phyloP scores from a whole-genome alignment of 306 rosid species.

The Dalbergia oliveri region DNA sequence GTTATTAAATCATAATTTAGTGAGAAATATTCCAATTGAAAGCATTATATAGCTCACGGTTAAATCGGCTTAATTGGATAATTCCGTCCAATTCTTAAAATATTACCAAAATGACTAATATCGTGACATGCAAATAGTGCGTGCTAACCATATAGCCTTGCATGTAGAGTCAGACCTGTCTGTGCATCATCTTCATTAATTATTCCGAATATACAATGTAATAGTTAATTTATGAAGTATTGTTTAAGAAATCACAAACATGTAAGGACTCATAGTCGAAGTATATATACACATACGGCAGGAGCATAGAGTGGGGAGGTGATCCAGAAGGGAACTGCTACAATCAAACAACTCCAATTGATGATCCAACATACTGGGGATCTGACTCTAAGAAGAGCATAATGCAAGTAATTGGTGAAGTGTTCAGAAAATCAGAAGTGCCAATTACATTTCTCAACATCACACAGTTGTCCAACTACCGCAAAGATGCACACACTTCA shows the following conservation, averaged over 20 bases:
- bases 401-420: conserved; percentile 87
- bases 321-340: conserved; percentile 75
- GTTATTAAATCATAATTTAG: too few species aligned
- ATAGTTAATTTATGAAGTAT: neutral
- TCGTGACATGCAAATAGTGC: too few species aligned
- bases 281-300: conserved; percentile 38
- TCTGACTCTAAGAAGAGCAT: conserved; percentile 69
- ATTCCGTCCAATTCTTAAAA: too few species aligned
- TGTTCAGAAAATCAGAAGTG: conserved; percentile 60
- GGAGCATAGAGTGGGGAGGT: conserved; percentile 92
- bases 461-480: conserved; percentile 81
- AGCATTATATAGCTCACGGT: too few species aligned
- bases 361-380: conserved; percentile 79
- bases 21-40: too few species aligned
- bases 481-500: conserved; percentile 91
- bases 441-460: conserved; percentile 86
- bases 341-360: conserved; percentile 83
- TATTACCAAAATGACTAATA: too few species aligned
- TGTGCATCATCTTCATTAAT: neutral
- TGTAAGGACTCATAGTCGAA: neutral
- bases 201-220: neutral
- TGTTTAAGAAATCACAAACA: neutral
- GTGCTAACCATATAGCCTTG: too few species aligned
- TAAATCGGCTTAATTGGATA: too few species aligned
- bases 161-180: too few species aligned